These are phyloP conservation scores for Scedosporium boydii DNA, from an alignment of 2,329 filamentous ascomycete genomes.

Conservation along the genomic window DNA sequence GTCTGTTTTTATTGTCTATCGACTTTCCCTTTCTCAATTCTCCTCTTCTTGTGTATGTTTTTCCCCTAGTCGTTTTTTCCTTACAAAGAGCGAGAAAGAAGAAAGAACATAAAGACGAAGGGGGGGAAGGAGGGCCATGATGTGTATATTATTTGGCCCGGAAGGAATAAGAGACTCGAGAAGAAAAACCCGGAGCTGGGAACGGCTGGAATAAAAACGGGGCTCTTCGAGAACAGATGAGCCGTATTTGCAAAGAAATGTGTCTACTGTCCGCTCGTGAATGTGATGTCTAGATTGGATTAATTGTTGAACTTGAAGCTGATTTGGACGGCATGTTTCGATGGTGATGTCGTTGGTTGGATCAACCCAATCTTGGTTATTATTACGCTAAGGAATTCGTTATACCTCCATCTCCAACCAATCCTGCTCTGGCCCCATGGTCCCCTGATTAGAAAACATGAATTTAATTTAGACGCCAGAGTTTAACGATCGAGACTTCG, in stretches of 20 bases:
- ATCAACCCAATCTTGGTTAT: too few species aligned
- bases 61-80: background rate
- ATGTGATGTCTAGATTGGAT: too few species aligned
- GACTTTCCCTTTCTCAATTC: background rate
- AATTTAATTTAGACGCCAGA: too few species aligned
- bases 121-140: background rate
- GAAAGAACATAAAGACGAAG: background rate
- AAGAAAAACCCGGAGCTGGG: background rate
- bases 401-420: too few species aligned
- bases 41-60: background rate
- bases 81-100: background rate
- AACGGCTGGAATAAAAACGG: background rate
- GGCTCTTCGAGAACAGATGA: background rate
- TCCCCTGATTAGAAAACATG: too few species aligned
- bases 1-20: background rate
- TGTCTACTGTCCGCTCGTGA: too few species aligned
- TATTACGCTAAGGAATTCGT: too few species aligned
- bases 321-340: too few species aligned
- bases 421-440: too few species aligned
- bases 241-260: background rate
- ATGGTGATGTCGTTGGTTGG: too few species aligned
- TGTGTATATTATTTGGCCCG: slow-evolving; percentile 1
- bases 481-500: too few species aligned
- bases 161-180: background rate
- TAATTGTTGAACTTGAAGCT: too few species aligned